Conservation (phyloP, 495 filamentous ascomycete genomes). For the Peziza echinospora region DNA sequence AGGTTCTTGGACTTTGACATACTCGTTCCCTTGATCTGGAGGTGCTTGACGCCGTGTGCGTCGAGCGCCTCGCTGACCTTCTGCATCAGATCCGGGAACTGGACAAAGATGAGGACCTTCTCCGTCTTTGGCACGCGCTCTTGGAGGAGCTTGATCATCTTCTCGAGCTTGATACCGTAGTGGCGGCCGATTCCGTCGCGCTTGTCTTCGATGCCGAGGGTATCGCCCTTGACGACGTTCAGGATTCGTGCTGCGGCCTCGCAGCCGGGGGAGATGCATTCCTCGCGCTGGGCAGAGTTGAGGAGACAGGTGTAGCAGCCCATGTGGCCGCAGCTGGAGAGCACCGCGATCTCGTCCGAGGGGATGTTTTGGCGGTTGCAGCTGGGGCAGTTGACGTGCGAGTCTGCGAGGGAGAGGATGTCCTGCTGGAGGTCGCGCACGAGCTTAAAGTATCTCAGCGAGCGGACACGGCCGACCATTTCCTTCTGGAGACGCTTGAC, state of each 20-base stretch:
- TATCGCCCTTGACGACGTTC: constrained; percentile 22
- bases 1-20: constrained; percentile 20
- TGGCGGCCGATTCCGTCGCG: constrained; percentile 12
- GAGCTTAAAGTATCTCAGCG: constrained; percentile 17
- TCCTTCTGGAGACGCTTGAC: constrained; percentile 16
- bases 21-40: constrained; percentile 11
- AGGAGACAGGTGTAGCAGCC: constrained; percentile 26
- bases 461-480: constrained; percentile 18
- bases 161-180: constrained; percentile 28
- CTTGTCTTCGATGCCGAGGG: constrained; percentile 19
- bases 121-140: constrained; percentile 24
- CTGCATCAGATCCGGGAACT: constrained; percentile 26
- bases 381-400: constrained; percentile 14
- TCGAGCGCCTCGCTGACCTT: constrained; percentile 16
- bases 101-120: constrained; percentile 31
- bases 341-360: constrained; percentile 20
- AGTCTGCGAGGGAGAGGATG: not conserved
- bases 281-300: constrained; percentile 9
- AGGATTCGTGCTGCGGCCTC: constrained; percentile 11
- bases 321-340: constrained; percentile 31
- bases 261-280: constrained; percentile 16
- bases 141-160: constrained; percentile 27
- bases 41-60: constrained; percentile 9
- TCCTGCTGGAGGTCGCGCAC: constrained; percentile 18
- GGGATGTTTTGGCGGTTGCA: constrained; percentile 15